Conservation (phyloP, 176 grass and related monocot genomes). For the Aegilops speltoides region DNA sequence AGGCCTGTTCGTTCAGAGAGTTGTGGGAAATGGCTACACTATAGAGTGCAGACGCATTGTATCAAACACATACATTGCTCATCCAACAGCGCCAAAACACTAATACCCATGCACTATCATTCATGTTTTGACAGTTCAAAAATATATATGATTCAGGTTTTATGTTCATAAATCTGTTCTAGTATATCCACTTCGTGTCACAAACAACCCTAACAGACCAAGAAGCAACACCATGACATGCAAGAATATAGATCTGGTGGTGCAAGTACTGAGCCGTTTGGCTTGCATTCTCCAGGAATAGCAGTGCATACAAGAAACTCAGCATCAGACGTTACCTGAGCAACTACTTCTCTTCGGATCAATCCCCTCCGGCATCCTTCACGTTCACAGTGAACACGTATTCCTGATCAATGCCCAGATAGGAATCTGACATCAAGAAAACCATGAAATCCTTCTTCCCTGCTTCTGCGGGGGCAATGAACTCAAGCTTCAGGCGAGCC, state of each 20-base stretch:
- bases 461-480: slow-evolving; percentile 53
- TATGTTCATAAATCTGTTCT: not conserved
- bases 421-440: slow-evolving; percentile 95
- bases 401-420: slow-evolving; percentile 90
- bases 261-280: not conserved
- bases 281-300: not conserved
- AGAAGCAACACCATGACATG: not conserved
- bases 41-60: not conserved
- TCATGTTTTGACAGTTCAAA: not conserved
- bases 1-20: not conserved
- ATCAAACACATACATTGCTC: not conserved
- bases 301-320: not conserved
- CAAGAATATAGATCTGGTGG: not conserved
- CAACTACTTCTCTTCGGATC: slow-evolving; percentile 10
- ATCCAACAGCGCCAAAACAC: not conserved
- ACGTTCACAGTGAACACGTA: slow-evolving; percentile 66
- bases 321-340: not conserved
- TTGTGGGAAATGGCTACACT: not conserved
- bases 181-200: not conserved
- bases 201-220: not conserved
- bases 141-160: not conserved
- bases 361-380: slow-evolving; percentile 59
- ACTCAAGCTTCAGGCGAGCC: slow-evolving; percentile 68
- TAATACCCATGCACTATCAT: not conserved
- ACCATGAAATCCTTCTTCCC: slow-evolving; percentile 70